Evolutionary conservation across 345 rosid species (phyloP), one percentile per base, ranked within the genome.

Genomic region (Nephelium lappaceum): DNA sequence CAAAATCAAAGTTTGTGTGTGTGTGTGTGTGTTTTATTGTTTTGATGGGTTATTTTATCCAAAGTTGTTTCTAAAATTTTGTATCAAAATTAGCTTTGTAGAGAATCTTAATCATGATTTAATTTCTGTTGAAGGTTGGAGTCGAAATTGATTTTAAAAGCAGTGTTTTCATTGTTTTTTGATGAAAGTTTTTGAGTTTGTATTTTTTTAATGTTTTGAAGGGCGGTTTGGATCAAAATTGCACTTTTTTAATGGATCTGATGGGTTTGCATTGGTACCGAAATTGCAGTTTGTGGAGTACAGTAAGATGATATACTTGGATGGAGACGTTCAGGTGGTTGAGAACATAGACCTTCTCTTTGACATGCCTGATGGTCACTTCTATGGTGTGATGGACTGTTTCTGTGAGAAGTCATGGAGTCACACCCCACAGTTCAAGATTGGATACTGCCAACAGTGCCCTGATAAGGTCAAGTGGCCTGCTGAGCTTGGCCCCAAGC

Each of bases 341-440:
- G 91, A 83, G 14, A 89, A 87, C 85, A 86, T 91, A 14, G 92
- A 91, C 79, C 91, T 88, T 69, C 84, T 91, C 69, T 88, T 91
- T 31, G 90, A 90, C 74, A 39, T 87, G 68, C 83, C 84, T 1
- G 90, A 85, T 24, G 92, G 93, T 0, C 62, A 80, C 72, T 88
- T 91, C 42, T 88, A 91, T 27, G 93, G 87, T 5, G 93, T 86
- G 45, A 90, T 83, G 91, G 95, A 91, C 65, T 91, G 93, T 53
- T 90, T 88, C 88, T 91, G 95, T 69, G 95, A 90, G 86, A 81
- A 85, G 47, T 90, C 91, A 2, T 91, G 93, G 95, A 84, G 89
- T 73, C 88, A 83, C 73, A 86, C 88, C 2, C 84, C 83, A 5
- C 93, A 90, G 79, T 83, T 81, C 85, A 77, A 82, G 84, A 86